These are phyloP conservation scores for Amaranthus hypochondriacus DNA, from an alignment of 148 eudicot species.

Conservation along the genomic window DNA sequence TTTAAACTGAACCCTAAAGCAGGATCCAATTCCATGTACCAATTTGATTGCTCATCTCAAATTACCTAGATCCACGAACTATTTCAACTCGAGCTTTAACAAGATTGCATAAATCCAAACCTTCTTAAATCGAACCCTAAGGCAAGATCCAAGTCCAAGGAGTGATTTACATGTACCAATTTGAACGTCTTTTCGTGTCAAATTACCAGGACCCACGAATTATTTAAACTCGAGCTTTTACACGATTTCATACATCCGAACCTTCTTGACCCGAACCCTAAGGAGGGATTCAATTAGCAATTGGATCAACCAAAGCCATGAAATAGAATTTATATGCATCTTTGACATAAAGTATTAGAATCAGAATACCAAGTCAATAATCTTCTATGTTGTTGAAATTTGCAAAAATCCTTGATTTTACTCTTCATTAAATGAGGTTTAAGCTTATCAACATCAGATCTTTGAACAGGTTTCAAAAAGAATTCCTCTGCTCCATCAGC, in stretches of 20 bases:
- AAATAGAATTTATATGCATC: conserved; percentile 11
- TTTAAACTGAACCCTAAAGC: not conserved
- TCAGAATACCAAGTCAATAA: conserved; percentile 28
- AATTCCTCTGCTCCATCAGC: conserved; percentile 73
- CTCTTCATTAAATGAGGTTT: conserved; percentile 44
- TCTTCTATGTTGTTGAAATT: conserved; percentile 28
- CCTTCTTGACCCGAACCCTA: not conserved
- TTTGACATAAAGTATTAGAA: conserved; percentile 16
- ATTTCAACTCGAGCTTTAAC: too few species aligned
- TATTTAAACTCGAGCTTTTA: too few species aligned
- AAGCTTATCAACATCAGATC: conserved; percentile 58
- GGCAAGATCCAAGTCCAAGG: too few species aligned
- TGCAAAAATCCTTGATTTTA: conserved; percentile 29
- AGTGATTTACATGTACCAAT: too few species aligned
- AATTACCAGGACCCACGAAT: too few species aligned
- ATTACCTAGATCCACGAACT: too few species aligned
- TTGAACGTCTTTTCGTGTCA: too few species aligned
- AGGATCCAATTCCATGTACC: too few species aligned
- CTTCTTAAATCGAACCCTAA: not conserved
- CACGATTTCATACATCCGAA: not conserved
- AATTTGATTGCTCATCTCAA: too few species aligned
- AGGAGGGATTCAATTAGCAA: too few species aligned
- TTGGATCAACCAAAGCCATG: not conserved
- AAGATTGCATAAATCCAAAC: not conserved
- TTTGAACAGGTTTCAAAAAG: conserved; percentile 62